These are phyloP conservation scores for Colletotrichum melonis DNA, from an alignment of 2,329 filamentous ascomycete species.

Conservation along the genomic window DNA sequence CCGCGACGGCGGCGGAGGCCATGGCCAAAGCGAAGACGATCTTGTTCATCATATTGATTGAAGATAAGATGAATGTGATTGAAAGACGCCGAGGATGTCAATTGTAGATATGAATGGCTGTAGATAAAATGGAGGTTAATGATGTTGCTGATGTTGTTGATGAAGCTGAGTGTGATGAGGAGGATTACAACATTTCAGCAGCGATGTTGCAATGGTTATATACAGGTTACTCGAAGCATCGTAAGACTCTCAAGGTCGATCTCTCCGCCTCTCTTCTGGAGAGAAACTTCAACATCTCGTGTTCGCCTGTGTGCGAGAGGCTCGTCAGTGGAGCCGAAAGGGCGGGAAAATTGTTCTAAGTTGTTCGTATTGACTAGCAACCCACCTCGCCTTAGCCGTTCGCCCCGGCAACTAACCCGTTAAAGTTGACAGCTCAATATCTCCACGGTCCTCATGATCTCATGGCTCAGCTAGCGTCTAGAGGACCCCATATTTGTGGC, in stretches of 20 bases:
- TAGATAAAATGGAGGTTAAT: background rate
- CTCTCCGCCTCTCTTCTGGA: background rate
- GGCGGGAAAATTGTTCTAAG: conserved; percentile 2
- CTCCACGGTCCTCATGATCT: conserved; percentile 23
- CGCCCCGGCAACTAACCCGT: conserved; percentile 16
- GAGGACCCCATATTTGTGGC: conserved; percentile 20
- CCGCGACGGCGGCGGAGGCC: conserved; percentile 26
- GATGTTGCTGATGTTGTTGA: background rate
- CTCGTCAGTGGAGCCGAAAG: conserved; percentile 19
- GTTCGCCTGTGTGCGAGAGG: conserved; percentile 13
- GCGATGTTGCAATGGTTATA: background rate
- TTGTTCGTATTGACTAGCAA: conserved; percentile 17
- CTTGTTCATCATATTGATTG: conserved; percentile 20
- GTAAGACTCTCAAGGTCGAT: background rate
- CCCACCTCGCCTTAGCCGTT: conserved; percentile 9
- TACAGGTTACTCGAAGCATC: background rate
- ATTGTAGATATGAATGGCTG: background rate
- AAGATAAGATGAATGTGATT: background rate
- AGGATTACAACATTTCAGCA: background rate
- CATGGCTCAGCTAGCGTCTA: conserved; percentile 12
- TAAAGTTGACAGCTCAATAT: conserved; percentile 21
- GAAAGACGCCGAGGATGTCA: background rate
- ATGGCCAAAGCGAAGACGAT: conserved; percentile 28
- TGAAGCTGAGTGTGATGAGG: background rate
- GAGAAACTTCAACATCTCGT: conserved; percentile 14